These are phyloP conservation scores for Pythium sp. DNA, from an alignment of 352 stramenopile genomes.

Conservation along the genomic window DNA sequence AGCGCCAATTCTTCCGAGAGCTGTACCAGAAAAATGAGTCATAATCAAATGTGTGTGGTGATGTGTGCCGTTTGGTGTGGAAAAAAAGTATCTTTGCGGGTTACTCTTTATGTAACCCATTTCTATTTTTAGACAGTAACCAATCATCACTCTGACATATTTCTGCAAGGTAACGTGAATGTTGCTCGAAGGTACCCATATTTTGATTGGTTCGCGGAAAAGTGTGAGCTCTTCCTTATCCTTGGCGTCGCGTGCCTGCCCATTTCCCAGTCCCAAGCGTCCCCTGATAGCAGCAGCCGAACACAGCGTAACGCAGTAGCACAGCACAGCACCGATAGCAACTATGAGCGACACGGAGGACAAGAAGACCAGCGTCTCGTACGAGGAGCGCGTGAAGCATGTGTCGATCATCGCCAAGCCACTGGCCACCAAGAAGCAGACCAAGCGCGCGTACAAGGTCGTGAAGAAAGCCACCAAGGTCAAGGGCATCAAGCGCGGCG, in stretches of 20 bases:
- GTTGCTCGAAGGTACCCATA: slow-evolving; percentile 16
- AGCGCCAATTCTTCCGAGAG: slow-evolving; percentile 35
- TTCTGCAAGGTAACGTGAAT: background rate
- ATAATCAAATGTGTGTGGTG: background rate
- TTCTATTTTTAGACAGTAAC: background rate
- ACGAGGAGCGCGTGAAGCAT: slow-evolving; percentile 87
- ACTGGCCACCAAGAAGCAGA: slow-evolving; percentile 97
- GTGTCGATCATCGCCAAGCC: slow-evolving; percentile 94
- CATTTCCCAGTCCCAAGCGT: slow-evolving; percentile 11
- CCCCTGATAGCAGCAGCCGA: slow-evolving; percentile 2
- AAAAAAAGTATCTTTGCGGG: background rate
- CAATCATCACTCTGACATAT: background rate
- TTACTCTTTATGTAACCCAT: background rate
- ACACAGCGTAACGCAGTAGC: background rate
- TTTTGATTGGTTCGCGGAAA: slow-evolving; percentile 17
- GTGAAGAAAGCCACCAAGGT: slow-evolving; percentile 94
- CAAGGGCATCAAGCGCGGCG: slow-evolving; percentile 97
- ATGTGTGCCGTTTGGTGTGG: background rate
- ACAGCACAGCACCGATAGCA: background rate
- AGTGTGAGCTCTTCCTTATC: slow-evolving; percentile 7
- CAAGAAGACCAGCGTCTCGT: slow-evolving; percentile 54
- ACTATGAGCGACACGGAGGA: slow-evolving; percentile 71
- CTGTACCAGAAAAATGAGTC: slow-evolving; percentile 17
- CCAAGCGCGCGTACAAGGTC: slow-evolving; percentile 92
- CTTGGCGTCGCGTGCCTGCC: background rate